These are phyloP conservation scores for Monosporascus sp. DNA, from an alignment of 2,329 filamentous ascomycete genomes.

Conservation along the genomic window DNA sequence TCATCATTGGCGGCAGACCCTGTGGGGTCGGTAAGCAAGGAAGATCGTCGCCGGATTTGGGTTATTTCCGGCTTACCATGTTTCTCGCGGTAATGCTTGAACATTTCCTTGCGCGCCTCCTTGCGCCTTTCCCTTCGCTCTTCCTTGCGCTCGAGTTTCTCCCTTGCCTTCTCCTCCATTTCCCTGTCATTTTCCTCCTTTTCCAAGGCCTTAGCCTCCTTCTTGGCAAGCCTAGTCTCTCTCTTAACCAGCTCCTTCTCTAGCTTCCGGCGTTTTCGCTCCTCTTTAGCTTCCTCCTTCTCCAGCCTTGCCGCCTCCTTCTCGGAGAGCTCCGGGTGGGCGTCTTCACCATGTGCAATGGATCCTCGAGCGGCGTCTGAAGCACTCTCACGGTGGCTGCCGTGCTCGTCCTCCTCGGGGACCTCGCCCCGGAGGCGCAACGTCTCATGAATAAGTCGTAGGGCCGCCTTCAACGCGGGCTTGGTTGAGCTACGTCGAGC, in stretches of 20 bases:
- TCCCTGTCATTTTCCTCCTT: conserved; percentile 15
- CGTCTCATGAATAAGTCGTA: neutral
- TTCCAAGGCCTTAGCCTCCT: conserved; percentile 11
- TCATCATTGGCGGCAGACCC: neutral
- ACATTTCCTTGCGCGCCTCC: neutral
- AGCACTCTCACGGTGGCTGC: neutral
- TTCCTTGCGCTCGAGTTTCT: conserved; percentile 8
- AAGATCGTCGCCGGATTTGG: neutral
- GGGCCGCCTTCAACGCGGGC: neutral
- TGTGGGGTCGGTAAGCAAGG: neutral
- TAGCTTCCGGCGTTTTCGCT: conserved; percentile 8
- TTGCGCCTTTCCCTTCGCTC: neutral
- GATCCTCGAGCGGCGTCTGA: neutral
- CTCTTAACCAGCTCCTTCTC: neutral
- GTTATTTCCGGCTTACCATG: neutral
- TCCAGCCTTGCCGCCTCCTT: conserved; percentile 8
- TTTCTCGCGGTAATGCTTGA: neutral
- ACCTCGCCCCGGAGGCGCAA: neutral
- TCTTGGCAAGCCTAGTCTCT: conserved; percentile 7
- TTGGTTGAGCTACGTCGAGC: neutral
- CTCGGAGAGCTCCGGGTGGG: neutral
- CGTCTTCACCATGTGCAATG: no score
- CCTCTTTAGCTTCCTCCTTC: conserved; percentile 11
- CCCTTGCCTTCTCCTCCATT: conserved; percentile 11
- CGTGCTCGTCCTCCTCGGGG: neutral